Base-by-base conservation (phyloP, 2,329 filamentous ascomycete species). In the Penicillium thymicola region DNA sequence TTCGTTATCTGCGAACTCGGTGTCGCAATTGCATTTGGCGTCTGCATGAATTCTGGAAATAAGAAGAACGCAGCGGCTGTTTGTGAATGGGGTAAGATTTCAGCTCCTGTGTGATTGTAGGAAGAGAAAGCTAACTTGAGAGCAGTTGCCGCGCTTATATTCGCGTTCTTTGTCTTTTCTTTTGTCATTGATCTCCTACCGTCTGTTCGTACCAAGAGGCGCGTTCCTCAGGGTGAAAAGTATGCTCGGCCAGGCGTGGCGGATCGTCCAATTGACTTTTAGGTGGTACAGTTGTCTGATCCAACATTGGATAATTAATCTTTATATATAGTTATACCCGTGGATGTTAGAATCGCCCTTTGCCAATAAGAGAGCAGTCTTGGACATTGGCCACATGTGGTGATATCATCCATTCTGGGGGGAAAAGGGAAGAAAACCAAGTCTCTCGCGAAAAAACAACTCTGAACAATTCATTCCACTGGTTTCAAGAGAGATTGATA, bases 81-180 rank as follows among this genome's bases (percentile, higher is more conserved):
- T 28, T 14, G 48, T 27, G 55, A 57, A 49, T 57, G 55, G 55
- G 51, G 55, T 57, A 57, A n/a, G 51, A 36, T 21, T 25, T 6
- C 9, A 34, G 28, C 21, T 36, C 8, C 48, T 5, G 23, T n/a
- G n/a, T n/a, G 18, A 18, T 8, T 37, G 28, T 13, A 11, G 25
- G 6, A 21, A 5, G 14, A 18, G 6, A 41, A 41, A 27, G 37
- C 51, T 57, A 54, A 57, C 21, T 14, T 5, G 10, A 34, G 21
- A 21, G 10, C 14, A 57, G 55, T 57, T 23, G 55, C 55, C 27
- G 55, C 55, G 2, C 32, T 40, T 9, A 54, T 57, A n/a, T 54
- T 54, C 27, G 55, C 38, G 23, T 57, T 57, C 44, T 57, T 57
- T 45, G 51, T 54, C 28, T 45, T 57, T 41, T 57, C 55, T 2